Percentiles rank a stretch among this genome's conserved stretches.
Evolutionary conservation across 1,284 basidiomycete genomes (phyloP).

Genomic region (Tylopilus orsonianus): DNA sequence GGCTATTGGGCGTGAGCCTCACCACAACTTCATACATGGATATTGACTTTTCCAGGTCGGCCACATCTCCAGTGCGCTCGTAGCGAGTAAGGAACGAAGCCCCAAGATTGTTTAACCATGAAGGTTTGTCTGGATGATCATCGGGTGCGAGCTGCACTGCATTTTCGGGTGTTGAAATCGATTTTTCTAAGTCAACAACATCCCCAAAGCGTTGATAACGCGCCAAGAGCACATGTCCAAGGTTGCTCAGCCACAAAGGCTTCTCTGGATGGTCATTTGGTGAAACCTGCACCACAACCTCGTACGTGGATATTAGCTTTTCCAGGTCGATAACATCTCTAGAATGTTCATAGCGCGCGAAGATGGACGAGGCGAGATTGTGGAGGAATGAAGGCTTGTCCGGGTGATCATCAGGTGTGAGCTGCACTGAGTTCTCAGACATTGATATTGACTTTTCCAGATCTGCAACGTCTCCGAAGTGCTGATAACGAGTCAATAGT

Average conservation of each 20-base stretch:
- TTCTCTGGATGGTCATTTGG: not conserved
- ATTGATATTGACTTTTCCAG: no score
- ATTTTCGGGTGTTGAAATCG: not conserved
- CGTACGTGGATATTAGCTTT: no score
- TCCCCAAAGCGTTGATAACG: not conserved
- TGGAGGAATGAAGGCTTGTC: not conserved
- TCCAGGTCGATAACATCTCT: not conserved
- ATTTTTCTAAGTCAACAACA: not conserved
- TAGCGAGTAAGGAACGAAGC: not conserved
- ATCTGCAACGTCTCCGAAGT: no score
- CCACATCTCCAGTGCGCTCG: not conserved
- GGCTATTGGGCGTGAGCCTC: not conserved
- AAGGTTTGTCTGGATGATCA: not conserved
- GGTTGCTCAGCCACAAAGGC: not conserved
- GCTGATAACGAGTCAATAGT: no score
- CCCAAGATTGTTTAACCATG: not conserved
- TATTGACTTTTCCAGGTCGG: not conserved
- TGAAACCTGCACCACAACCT: not conserved
- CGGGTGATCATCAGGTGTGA: not conserved
- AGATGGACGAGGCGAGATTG: not conserved
- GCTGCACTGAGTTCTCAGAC: no score
- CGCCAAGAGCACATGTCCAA: not conserved
- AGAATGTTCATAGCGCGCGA: not conserved
- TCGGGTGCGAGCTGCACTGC: not conserved
- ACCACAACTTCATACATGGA: not conserved